Evolutionary conservation across 495 filamentous ascomycete species (phyloP), one percentile per base, ranked within the genome.

Genomic region (Daldinia bambusicola): DNA sequence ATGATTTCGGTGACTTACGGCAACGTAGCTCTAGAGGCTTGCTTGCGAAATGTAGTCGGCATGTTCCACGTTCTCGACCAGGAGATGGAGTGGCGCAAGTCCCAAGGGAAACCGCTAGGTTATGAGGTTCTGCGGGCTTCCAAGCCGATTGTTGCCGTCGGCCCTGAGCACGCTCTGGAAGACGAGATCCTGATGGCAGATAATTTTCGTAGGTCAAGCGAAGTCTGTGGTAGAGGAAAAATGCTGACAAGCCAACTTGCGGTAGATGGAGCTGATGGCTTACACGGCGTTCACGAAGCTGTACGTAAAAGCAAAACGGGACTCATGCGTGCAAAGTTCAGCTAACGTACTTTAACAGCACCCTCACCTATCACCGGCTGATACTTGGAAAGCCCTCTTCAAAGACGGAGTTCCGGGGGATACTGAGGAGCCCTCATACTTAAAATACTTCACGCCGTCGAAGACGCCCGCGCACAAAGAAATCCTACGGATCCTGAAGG

Each of bases 21-120:
- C 32, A 99, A 99, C 73, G 89, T 97, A 38, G 88, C 92, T 69
- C 88, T 97, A 18, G 86, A 93, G 66, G 92, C 87, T 90, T 97
- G 93, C 76, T 85, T 97, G 45, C 89, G 91, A 16, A 99, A 99
- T 83, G 89, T 92, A 53, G 87, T 98, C 60, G 91, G 93, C 26
- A 85, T 98, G 79, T 98, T 98, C 82, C 91, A 98, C 74, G 90
- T 95, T 69, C 87, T 99, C 69, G 93, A 97, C 69, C 90, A 91
- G 64, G 95, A 99, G 80, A 88, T 91, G 74, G 83, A 87, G 74
- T 99, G 95, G 95, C 88, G 95, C 41, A 84, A 86, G 73, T 79
- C 86, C 2, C 84, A 88, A 5, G 90, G 90, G 5, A 84, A 79
- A 9, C 83, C 86, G 0, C 84, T 89, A 53, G 89, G 91, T 4